These are phyloP conservation scores for Geotrichum phurueaensis DNA, from an alignment of 1,139 yeast species.

Conservation along the genomic window DNA sequence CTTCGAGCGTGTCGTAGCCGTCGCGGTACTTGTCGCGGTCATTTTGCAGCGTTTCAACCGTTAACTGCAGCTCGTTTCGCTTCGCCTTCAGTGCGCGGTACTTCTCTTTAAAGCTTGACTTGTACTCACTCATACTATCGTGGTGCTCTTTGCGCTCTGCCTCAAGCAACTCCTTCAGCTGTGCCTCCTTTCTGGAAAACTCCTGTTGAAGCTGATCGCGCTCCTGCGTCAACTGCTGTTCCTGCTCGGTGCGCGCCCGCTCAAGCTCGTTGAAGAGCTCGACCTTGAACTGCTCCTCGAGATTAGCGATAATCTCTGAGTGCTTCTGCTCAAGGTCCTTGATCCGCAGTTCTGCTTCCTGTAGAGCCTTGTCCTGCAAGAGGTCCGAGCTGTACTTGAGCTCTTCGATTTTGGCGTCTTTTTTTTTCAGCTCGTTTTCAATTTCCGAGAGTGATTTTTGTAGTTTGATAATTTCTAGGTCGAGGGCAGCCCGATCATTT, in stretches of 20 bases:
- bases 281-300: conserved; percentile 17
- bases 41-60: conserved; percentile 19
- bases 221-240: conserved; percentile 20
- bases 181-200: conserved; percentile 13
- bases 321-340: conserved; percentile 4
- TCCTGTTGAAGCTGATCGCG: neutral
- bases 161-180: neutral
- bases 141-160: conserved; percentile 2
- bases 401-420: neutral
- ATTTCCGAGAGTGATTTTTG: conserved; percentile 35
- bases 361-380: conserved; percentile 32
- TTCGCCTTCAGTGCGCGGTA: conserved; percentile 23
- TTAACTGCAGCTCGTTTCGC: conserved; percentile 16
- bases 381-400: conserved; percentile 19
- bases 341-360: conserved; percentile 19
- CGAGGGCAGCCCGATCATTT: conserved; percentile 9
- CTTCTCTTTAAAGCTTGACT: conserved; percentile 24
- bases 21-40: conserved; percentile 20
- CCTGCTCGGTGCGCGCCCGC: conserved; percentile 25
- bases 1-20: conserved; percentile 8
- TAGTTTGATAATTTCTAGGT: conserved; percentile 3
- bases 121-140: conserved; percentile 17
- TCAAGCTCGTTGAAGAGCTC: conserved; percentile 8
- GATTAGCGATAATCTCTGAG: conserved; percentile 23
- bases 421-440: conserved; percentile 34